These are phyloP conservation scores for Candida sanyaensis DNA, from an alignment of 1,139 yeast species.

Conservation along the genomic window DNA sequence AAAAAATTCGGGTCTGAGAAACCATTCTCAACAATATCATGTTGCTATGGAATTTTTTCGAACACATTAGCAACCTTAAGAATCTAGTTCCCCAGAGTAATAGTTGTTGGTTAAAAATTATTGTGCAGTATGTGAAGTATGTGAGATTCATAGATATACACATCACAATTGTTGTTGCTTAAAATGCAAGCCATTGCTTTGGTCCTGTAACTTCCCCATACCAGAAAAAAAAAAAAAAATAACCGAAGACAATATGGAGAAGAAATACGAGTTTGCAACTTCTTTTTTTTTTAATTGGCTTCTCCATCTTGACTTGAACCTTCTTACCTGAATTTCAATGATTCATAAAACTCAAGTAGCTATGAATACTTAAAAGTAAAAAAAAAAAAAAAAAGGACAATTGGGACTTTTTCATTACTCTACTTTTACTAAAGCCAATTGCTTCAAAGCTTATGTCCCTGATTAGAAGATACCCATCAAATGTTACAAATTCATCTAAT, in stretches of 20 bases:
- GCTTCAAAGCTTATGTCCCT: not conserved
- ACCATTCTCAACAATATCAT: not conserved
- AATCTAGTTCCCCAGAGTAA: not conserved
- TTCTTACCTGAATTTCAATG: not conserved
- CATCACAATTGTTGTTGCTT: not conserved
- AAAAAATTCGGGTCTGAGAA: too few species aligned
- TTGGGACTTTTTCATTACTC: not conserved
- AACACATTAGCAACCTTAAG: not conserved
- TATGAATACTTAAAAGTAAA: too few species aligned
- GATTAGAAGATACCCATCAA: not conserved
- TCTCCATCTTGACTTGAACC: not conserved
- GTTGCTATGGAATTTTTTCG: not conserved
- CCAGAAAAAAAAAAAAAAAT: not conserved
- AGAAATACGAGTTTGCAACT: not conserved
- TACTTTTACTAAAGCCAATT: not conserved
- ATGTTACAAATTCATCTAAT: not conserved
- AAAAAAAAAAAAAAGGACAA: not conserved
- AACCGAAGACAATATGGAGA: too few species aligned
- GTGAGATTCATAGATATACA: not conserved
- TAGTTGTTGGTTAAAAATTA: not conserved
- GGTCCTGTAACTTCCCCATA: not conserved
- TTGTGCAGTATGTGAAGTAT: too few species aligned
- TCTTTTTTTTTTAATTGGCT: not conserved
- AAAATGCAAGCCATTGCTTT: not conserved
- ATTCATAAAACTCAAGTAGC: not conserved